Evolutionary conservation across 805 yeast genomes (phyloP), one percentile per base, ranked within the genome.

Genomic region (Cephaloascus albidus): DNA sequence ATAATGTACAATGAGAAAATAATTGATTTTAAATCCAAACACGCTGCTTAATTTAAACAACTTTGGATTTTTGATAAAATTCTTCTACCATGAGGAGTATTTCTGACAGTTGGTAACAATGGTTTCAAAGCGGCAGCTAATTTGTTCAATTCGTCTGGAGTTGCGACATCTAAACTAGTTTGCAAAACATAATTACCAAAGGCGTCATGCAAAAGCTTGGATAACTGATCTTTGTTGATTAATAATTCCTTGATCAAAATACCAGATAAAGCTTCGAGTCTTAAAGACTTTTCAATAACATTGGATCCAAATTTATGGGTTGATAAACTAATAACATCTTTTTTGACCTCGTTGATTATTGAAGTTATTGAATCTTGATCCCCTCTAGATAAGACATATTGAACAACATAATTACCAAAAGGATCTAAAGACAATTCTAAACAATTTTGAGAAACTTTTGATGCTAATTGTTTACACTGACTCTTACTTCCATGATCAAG

Each of bases 61-160:
- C 30, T 36, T 46, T 66, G 70, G 40, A 65, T 59, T 46, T 86
- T 87, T 20, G 85, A 77, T 64, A 85, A 74, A 43, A 90, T 88
- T 53, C 97, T 76, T 56, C 96, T 74, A n/a, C 97, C 97, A 58
- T 90, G 96, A 3, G 97, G 97, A 15, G 97, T 89, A 50, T 82
- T 84, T 56, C 84, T 76, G 43, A 90, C 83, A 36, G 81, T 81
- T 18, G 83, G 78, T 50, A 90, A 68, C 42, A 84, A 73, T 10
- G 96, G 95, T 46, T 76, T 77, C 48, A 88, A 71, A 18, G 74
- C 60, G 31, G 61, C 70, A 17, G 83, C 73, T 40, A 84, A 62
- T 42, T 66, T 68, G 34, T 64, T 65, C 53, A 81, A 78, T 40
- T 81, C 74, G 4, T 54, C 56, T 31, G 60, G 63, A 41, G 59